A percentile compares a stretch with the other conserved stretches of the same genome.
phyloP scores from a whole-genome alignment of 208 protist genomes.

The Acanthamoeba royreba region DNA sequence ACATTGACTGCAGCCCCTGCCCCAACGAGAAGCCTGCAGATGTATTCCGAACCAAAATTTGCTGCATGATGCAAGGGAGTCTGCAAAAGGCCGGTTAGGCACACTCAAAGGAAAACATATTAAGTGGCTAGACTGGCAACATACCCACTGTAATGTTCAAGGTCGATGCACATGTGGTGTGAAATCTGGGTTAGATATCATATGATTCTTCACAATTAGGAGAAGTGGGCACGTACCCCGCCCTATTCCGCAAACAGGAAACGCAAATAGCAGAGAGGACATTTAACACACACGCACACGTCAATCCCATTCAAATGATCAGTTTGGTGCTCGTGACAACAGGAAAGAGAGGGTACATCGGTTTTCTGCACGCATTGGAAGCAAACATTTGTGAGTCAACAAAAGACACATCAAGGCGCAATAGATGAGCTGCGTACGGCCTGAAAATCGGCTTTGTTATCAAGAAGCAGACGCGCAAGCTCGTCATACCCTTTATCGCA shows the following conservation, averaged over 20 bases:
- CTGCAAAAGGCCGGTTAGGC: background rate
- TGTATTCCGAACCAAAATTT: background rate
- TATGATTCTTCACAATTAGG: too few relatives aligned
- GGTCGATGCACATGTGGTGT: background rate
- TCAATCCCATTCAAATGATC: too few relatives aligned
- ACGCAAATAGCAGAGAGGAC: background rate
- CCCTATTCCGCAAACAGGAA: background rate
- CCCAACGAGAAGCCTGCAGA: background rate
- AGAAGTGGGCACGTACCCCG: background rate
- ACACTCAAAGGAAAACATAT: background rate
- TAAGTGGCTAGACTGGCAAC: background rate
- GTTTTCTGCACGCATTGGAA: background rate
- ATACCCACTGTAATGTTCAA: background rate
- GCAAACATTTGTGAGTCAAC: background rate
- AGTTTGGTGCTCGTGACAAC: too few relatives aligned
- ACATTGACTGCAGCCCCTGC: background rate
- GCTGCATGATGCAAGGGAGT: background rate
- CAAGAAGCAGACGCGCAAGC: background rate
- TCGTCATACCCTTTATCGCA: slow-evolving; percentile 16
- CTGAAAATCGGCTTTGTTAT: background rate
- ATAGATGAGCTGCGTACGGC: background rate
- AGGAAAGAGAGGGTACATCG: too few relatives aligned
- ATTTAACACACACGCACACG: too few relatives aligned
- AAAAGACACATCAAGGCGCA: background rate
- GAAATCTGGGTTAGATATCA: too few relatives aligned